Evolutionary conservation across 371 early-diverging fungal species (phyloP).

Genomic region (Rhizomucor pusillus): DNA sequence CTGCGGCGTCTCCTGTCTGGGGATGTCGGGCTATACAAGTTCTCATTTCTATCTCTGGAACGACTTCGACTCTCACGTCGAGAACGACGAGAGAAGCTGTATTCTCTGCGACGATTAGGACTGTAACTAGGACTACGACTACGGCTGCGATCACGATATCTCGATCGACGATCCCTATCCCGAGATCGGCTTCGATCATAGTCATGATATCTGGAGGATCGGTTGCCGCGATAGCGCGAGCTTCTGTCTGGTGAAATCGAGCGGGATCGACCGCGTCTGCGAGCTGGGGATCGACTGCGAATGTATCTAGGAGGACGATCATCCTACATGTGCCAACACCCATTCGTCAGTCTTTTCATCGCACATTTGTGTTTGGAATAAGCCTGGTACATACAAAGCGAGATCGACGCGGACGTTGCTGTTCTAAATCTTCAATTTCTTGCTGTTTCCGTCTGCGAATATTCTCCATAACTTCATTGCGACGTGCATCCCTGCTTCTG

Average conservation of each 20-base stretch:
- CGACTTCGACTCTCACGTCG: constrained; percentile 3
- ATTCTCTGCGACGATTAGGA: background rate
- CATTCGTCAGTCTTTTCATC: no score
- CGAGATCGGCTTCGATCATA: constrained; percentile 15
- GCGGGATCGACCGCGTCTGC: background rate
- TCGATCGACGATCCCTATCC: constrained; percentile 8
- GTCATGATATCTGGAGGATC: constrained; percentile 1
- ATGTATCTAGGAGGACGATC: constrained; percentile 3
- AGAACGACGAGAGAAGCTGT: background rate
- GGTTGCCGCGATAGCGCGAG: background rate
- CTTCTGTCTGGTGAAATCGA: no score
- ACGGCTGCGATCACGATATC: constrained; percentile 20
- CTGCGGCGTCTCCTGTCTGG: constrained; percentile 21
- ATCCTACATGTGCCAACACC: background rate
- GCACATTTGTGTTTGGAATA: no score
- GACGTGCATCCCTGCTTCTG: constrained; percentile 24
- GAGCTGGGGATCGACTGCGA: constrained; percentile 4
- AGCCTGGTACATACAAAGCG: no score
- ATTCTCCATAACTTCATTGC: constrained; percentile 40
- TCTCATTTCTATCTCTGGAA: constrained; percentile 9
- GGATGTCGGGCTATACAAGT: background rate
- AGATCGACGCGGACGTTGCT: constrained; percentile 1
- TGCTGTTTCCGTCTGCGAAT: constrained; percentile 27
- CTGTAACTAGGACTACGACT: constrained; percentile 2
- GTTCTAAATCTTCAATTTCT: constrained; percentile 11